Percentiles rank a stretch among this genome's conserved stretches.
Conservation (phyloP, 257 asterid genomes). For the Solanum microdontum region DNA sequence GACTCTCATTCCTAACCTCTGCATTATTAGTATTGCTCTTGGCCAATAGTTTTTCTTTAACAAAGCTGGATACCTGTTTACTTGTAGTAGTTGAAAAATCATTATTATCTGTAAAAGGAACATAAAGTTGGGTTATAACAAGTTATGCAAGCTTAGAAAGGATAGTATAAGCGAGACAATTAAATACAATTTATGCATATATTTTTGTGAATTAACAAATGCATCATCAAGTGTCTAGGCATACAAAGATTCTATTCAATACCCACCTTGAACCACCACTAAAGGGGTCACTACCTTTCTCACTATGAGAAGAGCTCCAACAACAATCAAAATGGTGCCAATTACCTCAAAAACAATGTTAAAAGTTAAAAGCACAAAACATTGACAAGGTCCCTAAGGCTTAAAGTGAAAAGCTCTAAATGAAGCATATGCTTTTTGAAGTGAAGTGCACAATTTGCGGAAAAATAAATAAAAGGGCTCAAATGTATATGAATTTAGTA, state of each 20-base stretch:
- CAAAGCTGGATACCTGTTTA: constrained; percentile 36
- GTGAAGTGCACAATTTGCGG: not conserved
- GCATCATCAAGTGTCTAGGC: not conserved
- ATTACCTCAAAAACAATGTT: not conserved
- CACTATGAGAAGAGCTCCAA: not conserved
- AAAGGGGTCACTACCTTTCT: not conserved
- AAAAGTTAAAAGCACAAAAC: not conserved
- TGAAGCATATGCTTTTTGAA: not conserved
- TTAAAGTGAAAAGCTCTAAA: not conserved
- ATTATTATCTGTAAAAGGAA: constrained; percentile 35
- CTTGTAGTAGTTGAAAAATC: constrained; percentile 13
- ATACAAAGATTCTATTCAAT: not conserved
- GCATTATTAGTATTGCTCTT: constrained; percentile 21
- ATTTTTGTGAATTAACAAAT: not conserved
- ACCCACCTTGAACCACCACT: not conserved
- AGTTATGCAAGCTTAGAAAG: not conserved
- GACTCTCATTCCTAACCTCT: constrained; percentile 36
- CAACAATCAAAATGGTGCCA: not conserved
- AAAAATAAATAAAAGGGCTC: not conserved
- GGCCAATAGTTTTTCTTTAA: constrained; percentile 22
- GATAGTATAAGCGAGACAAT: not conserved
- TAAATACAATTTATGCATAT: not conserved
- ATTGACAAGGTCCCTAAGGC: not conserved
- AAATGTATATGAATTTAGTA: not conserved
- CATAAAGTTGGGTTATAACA: not conserved